Conservation (phyloP, 2,329 filamentous ascomycete species). For the Paramyrothecium sp. region DNA sequence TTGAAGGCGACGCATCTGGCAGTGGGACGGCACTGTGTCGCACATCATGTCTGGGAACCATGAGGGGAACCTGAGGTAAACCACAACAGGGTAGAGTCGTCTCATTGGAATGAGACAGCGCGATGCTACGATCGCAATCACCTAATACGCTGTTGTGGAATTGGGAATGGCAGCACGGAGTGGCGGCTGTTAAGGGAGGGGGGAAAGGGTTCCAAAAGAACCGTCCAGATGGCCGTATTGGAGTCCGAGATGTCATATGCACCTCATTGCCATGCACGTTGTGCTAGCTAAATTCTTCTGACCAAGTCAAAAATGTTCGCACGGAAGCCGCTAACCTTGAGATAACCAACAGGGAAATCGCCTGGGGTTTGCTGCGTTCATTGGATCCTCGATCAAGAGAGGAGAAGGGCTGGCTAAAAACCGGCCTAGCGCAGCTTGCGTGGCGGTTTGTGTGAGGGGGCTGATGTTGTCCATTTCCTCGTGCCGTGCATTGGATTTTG, state of each 20-base stretch:
- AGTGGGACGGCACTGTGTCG: not conserved
- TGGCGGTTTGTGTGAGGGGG: conserved; percentile 23
- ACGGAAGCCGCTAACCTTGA: no score
- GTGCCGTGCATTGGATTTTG: not conserved
- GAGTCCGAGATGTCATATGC: not conserved
- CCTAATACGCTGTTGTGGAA: no score
- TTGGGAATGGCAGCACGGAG: not conserved
- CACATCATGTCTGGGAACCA: not conserved
- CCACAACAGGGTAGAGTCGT: not conserved
- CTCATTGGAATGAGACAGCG: not conserved
- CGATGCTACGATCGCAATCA: not conserved
- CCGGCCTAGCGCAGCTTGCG: conserved; percentile 24
- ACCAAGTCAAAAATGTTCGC: not conserved
- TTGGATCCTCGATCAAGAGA: conserved; percentile 10
- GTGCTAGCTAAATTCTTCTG: not conserved
- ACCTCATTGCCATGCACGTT: not conserved
- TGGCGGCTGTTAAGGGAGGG: not conserved
- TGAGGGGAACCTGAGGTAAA: not conserved
- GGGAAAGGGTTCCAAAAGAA: not conserved
- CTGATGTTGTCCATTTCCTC: not conserved
- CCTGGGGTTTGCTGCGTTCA: conserved; percentile 5
- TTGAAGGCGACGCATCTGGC: not conserved
- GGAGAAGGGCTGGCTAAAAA: conserved; percentile 22
- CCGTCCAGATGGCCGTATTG: not conserved
- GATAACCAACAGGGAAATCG: not conserved